Base-by-base conservation (phyloP, 257 asterid species). In the Capsicum pubescens region DNA sequence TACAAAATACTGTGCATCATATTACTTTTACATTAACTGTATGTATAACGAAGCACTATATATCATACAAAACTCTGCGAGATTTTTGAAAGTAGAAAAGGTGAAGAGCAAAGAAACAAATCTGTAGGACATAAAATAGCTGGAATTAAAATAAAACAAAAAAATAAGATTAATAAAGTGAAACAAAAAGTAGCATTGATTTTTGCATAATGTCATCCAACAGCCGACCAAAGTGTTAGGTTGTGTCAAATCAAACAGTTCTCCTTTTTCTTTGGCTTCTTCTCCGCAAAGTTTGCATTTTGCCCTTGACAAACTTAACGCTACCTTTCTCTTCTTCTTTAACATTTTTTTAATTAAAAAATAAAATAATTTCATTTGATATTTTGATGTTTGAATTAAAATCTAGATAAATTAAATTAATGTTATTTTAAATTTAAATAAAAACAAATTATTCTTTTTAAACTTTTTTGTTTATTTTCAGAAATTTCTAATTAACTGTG, bases 281-380 rank as follows among this genome's bases (percentile, higher is more conserved):
- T 90, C 87, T 88, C 59, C 77, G 4, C 89, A 89, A 90, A 92
- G 88, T 84, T 90, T 76, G 89, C 83, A 88, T 85, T 87, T 85
- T 82, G 56, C 46, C 54, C 67, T 81, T 76, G 84, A 56, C 15
- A 50, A 83, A 81, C 54, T 17, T 10, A 19, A 77, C 59, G 35
- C n/a, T 63, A 66, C 44, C 44, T 39, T 39, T 3, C 57, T 32
- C 42, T 15, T 61, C 60, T 83, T 35, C 7, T 86, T 48, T 26
- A 44, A 44, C 80, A 54, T 21, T 35, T 48, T 15, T 12, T 57
- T 81, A 4, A 5, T 44, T 44, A 44, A 44, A 44, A 44, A 44
- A 39, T 3, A 5, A 44, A 44, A 44, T 44, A 44, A 44, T 44
- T 44, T 54, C 5, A 11, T 54, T 3, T 54, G 15, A 4, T 54